Evolutionary conservation across 1,139 yeast species (phyloP).

Genomic region (Komagataea norvegica): DNA sequence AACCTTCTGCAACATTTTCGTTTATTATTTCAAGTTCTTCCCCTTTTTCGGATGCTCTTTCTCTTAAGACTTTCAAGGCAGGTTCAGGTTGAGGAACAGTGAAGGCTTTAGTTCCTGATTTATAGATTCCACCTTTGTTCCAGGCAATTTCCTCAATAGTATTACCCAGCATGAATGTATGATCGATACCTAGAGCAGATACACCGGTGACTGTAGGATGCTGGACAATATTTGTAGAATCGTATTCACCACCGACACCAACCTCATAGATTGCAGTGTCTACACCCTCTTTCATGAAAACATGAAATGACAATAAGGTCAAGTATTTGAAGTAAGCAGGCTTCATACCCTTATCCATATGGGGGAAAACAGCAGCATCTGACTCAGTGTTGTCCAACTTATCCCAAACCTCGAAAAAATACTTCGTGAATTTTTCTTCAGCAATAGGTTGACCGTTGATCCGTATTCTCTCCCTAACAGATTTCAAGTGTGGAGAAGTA

Average conservation of each 20-base stretch:
- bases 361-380: constrained; percentile 57
- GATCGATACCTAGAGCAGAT: constrained; percentile 87
- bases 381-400: constrained; percentile 56
- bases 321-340: constrained; percentile 93
- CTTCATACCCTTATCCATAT: constrained; percentile 64
- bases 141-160: constrained; percentile 90
- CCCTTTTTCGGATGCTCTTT: constrained; percentile 64
- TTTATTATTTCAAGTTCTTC: constrained; percentile 51
- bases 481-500: constrained; percentile 92
- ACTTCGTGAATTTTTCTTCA: constrained; percentile 74
- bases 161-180: constrained; percentile 80
- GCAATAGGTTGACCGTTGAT: constrained; percentile 83
- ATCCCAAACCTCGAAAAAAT: constrained; percentile 95
- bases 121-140: constrained; percentile 95
- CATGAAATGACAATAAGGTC: constrained; percentile 86
- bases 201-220: constrained; percentile 85
- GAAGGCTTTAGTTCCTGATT: constrained; percentile 60
- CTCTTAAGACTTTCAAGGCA: constrained; percentile 47
- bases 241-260: constrained; percentile 97
- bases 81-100: constrained; percentile 51
- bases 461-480: constrained; percentile 88
- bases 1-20: constrained; percentile 28
- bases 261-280: constrained; percentile 95
- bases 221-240: constrained; percentile 83
- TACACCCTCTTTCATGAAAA: constrained; percentile 80